Evolutionary conservation across 2,329 filamentous ascomycete species (phyloP), one percentile per base, ranked within the genome.

Genomic region (Fusarium phyllophilum): DNA sequence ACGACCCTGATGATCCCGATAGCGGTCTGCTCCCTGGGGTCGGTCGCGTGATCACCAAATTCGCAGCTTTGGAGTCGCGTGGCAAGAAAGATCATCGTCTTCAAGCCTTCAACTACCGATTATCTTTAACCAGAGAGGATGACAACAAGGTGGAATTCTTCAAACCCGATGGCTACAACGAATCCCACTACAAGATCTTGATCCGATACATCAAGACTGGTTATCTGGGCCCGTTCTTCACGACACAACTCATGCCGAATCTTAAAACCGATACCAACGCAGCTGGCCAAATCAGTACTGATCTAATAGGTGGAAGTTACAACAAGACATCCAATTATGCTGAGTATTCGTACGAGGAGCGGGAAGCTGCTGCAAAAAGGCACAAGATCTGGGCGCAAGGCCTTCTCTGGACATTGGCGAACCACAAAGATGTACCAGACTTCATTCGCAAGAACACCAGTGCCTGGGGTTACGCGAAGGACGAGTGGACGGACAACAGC

Each of bases 41-140:
- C 5, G 58, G 64, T 26, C 59, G 69, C 29, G 29, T 41, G 13
- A 44, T 67, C 24, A 60, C 13, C 1, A 41, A 70, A 1, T 29
- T 49, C 24, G 20, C 36, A 11, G 49, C 58, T 6, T 29, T 62
- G 6, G 15, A 44, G 3, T 42, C 46, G 12, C 24, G 31, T 5
- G 72, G 67, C 10, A 59, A 70, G 14, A 59, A 62, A 9, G 73
- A 75, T 17, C 72, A 65, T 29, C 69, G 73, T 2, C 73, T 75
- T 4, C 73, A 75, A 39, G 57, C 73, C 11, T 75, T 68, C 52
- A 75, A 75, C 29, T 75, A 75, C 24, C 42, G 73, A 7, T 10
- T 75, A 1, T 61, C 48, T 3, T 24, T 75, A 3, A 75, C 73
- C 0, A 46, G 15, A 39, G n/a, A 70, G 1, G 45, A 60, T 2